Evolutionary conservation across 2,329 filamentous ascomycete genomes (phyloP).

Genomic region (Beauveria asiatica): DNA sequence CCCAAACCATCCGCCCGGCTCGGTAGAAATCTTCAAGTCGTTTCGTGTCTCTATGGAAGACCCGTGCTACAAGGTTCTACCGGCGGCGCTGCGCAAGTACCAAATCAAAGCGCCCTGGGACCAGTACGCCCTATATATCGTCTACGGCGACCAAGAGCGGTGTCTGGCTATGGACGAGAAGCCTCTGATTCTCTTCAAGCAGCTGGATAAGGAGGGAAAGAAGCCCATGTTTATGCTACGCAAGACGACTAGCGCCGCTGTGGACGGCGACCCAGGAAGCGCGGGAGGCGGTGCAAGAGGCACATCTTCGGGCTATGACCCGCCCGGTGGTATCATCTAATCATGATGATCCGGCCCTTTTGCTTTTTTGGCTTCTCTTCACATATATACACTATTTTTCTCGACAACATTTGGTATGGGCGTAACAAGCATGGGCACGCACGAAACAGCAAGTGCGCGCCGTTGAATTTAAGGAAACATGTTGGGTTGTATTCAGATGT

Average conservation of each 20-base stretch:
- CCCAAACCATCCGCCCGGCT: constrained; percentile 45
- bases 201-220: constrained; percentile 90
- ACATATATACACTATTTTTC: not conserved
- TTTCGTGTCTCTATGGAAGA: constrained; percentile 98
- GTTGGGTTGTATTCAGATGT: not conserved
- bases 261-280: constrained; percentile 7
- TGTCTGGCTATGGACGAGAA: constrained; percentile 89
- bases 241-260: constrained; percentile 27
- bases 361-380: not conserved
- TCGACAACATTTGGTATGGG: not conserved
- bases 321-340: constrained; percentile 9
- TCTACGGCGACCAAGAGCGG: constrained; percentile 96
- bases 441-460: not conserved
- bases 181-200: constrained; percentile 92
- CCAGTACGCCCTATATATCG: constrained; percentile 95
- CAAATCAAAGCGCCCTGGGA: constrained; percentile 98
- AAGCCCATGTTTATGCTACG: constrained; percentile 99
- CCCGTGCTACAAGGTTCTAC: constrained; percentile 93
- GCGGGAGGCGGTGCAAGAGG: constrained; percentile 6
- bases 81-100: constrained; percentile 93
- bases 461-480: not conserved
- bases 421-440: not conserved
- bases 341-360: not conserved
- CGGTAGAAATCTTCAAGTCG: constrained; percentile 96
- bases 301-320: not conserved